These are phyloP conservation scores for Ogataea corticis DNA, from an alignment of 805 yeast genomes.

Conservation along the genomic window DNA sequence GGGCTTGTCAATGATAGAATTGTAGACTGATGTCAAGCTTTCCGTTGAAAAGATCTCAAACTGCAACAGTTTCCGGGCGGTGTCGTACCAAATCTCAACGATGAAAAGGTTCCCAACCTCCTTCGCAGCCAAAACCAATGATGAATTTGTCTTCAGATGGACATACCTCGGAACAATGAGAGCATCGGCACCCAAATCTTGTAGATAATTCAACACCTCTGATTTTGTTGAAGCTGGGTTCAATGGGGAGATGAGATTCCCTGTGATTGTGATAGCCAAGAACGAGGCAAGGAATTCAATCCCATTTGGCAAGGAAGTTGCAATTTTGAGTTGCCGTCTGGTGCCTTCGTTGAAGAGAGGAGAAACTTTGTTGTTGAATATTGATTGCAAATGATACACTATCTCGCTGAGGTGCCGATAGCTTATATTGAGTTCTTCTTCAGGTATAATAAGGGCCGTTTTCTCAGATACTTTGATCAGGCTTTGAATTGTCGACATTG, in stretches of 20 bases:
- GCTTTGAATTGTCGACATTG: conserved; percentile 13
- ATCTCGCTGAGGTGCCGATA: conserved; percentile 45
- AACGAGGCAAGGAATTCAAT: conserved; percentile 59
- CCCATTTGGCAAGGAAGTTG: conserved; percentile 61
- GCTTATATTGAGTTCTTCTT: conserved; percentile 41
- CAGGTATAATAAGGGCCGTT: conserved; percentile 49
- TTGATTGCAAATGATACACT: conserved; percentile 49
- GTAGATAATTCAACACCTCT: conserved; percentile 66
- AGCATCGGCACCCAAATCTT: conserved; percentile 57
- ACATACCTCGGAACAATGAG: conserved; percentile 59
- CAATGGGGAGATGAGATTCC: conserved; percentile 66
- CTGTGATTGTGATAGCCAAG: conserved; percentile 55
- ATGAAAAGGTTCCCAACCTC: conserved; percentile 52
- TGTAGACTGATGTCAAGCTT: conserved; percentile 18
- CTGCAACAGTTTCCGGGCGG: conserved; percentile 43
- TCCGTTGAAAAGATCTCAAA: conserved; percentile 29
- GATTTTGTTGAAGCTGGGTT: conserved; percentile 60
- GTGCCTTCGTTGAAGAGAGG: conserved; percentile 39
- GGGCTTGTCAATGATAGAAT: conserved; percentile 20
- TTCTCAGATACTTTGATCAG: conserved; percentile 33
- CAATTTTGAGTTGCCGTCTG: conserved; percentile 46
- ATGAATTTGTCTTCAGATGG: conserved; percentile 33
- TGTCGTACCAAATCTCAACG: conserved; percentile 53
- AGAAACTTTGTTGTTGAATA: conserved; percentile 42
- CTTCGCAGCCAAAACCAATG: conserved; percentile 25